A percentile compares a stretch with the other conserved stretches of the same genome.
These are phyloP conservation scores for Rhodotorula kratochvilovae DNA, from an alignment of 768 basidiomycete species.

Conservation along the genomic window DNA sequence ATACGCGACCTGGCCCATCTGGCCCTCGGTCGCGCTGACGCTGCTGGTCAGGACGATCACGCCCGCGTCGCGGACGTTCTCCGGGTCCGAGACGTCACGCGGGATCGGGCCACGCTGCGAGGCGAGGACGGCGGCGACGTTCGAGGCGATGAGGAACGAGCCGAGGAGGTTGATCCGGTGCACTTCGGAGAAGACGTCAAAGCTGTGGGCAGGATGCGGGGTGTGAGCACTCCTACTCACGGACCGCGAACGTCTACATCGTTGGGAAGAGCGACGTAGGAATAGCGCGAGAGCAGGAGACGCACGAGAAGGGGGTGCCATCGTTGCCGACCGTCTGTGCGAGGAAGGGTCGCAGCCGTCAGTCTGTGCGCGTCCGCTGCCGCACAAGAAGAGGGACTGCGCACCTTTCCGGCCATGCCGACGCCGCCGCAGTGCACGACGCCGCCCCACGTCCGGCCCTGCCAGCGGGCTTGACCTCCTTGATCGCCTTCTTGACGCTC, in stretches of 20 bases:
- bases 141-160: constrained; percentile 59
- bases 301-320: constrained; percentile 52
- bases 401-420: constrained; percentile 48
- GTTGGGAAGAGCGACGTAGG: no score
- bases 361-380: not conserved
- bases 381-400: not conserved
- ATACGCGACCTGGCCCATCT: constrained; percentile 60
- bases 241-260: no score
- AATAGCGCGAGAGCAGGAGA: not conserved
- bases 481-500: constrained; percentile 46
- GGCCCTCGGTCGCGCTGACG: constrained; percentile 44
- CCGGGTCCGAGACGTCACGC: constrained; percentile 47
- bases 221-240: not conserved
- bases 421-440: constrained; percentile 61
- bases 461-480: constrained; percentile 46
- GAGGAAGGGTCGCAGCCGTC: no score
- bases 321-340: constrained; percentile 54
- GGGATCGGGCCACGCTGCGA: constrained; percentile 45
- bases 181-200: constrained; percentile 56
- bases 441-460: constrained; percentile 56
- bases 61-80: constrained; percentile 53
- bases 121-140: constrained; percentile 56
- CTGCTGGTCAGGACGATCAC: constrained; percentile 49
- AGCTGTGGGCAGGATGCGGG: not conserved
- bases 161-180: constrained; percentile 58